phyloP scores from a whole-genome alignment of 257 asterid genomes.

The Asclepias syriaca region DNA sequence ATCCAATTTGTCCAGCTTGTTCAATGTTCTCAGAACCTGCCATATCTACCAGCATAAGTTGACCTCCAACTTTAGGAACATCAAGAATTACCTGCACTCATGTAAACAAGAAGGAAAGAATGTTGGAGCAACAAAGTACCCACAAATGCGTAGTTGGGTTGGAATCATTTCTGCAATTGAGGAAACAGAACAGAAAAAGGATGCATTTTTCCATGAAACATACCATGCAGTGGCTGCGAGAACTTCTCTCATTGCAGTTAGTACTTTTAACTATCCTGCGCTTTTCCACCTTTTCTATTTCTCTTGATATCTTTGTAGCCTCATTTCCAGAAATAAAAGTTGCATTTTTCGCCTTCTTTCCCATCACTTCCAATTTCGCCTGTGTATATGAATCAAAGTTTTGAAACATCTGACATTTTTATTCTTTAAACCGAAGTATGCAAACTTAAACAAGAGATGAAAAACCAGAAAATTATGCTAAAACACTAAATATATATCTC shows the following conservation, averaged over 20 bases:
- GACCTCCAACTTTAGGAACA: conserved; percentile 96
- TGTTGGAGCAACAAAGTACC: not conserved
- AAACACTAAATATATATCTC: not conserved
- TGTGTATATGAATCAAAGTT: conserved; percentile 15
- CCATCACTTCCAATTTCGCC: conserved; percentile 89
- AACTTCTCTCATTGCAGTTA: conserved; percentile 86
- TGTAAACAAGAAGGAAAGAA: not conserved
- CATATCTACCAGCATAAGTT: conserved; percentile 96
- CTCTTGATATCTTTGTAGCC: conserved; percentile 85
- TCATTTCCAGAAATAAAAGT: conserved; percentile 81
- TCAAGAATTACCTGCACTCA: conserved; percentile 67
- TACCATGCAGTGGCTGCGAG: conserved; percentile 98
- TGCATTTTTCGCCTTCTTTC: conserved; percentile 88
- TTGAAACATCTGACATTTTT: not conserved
- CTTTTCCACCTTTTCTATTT: conserved; percentile 93
- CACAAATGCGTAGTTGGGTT: not conserved
- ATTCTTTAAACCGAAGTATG: not conserved
- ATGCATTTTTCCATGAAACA: not conserved
- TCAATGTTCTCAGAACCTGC: conserved; percentile 98
- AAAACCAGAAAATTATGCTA: not conserved
- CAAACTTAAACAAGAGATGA: not conserved
- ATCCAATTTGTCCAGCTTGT: conserved; percentile 90
- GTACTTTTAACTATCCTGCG: conserved; percentile 88
- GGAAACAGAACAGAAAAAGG: not conserved
- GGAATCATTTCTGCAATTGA: not conserved